Percentiles rank a stretch among this genome's conserved stretches.
These are phyloP conservation scores for Apiotrichum sp. DNA, from an alignment of 1,284 basidiomycete genomes.

Conservation along the genomic window DNA sequence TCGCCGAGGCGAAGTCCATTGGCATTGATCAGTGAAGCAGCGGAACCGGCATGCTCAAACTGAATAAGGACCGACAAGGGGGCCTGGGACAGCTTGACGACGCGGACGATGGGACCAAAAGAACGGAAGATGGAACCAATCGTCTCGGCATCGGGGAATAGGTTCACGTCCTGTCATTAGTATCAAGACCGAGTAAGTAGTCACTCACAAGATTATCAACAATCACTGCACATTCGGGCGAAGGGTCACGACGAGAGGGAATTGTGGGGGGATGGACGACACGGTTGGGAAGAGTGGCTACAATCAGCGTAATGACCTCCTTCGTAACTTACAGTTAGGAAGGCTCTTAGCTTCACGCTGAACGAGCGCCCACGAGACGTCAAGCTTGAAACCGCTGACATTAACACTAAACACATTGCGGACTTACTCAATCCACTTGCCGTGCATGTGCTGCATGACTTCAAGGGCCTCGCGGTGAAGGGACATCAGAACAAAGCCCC, in stretches of 20 bases:
- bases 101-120: slow-evolving; percentile 32
- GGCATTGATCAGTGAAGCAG: slow-evolving; percentile 25
- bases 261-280: slow-evolving; percentile 38
- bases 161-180: slow-evolving; percentile 28
- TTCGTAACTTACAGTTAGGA: slow-evolving; percentile 16
- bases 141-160: slow-evolving; percentile 28
- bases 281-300: slow-evolving; percentile 30
- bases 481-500: slow-evolving; percentile 42
- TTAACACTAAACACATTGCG: slow-evolving; percentile 5
- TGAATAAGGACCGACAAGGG: slow-evolving; percentile 29
- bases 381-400: slow-evolving; percentile 34
- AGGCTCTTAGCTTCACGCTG: slow-evolving; percentile 35
- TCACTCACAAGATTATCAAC: slow-evolving; percentile 37
- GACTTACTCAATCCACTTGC: slow-evolving; percentile 34
- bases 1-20: slow-evolving; percentile 31
- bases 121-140: slow-evolving; percentile 32
- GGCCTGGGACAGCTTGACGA: slow-evolving; percentile 21
- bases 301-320: not conserved
- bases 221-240: slow-evolving; percentile 26
- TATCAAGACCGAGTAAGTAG: not conserved
- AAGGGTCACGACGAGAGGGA: slow-evolving; percentile 19
- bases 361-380: slow-evolving; percentile 44
- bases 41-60: slow-evolving; percentile 32
- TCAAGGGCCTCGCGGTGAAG: slow-evolving; percentile 31
- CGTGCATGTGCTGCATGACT: slow-evolving; percentile 35